Evolutionary conservation across 1,139 yeast species (phyloP).

Genomic region (Zygosaccharomyces pseudobailii): DNA sequence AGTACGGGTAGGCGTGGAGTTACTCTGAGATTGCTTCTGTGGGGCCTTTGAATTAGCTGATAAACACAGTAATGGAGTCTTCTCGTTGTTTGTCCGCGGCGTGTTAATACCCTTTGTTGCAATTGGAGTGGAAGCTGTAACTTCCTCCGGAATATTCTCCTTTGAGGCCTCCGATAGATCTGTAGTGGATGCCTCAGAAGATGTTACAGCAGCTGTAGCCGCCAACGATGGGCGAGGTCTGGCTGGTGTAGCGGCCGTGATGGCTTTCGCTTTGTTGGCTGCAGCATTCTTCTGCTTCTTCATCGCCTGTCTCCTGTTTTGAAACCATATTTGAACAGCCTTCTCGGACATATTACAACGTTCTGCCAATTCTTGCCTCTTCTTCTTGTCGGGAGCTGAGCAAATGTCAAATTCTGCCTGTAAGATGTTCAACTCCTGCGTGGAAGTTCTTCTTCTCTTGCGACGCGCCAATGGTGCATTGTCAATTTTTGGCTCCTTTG

Average conservation of each 20-base stretch:
- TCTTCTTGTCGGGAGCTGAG: conserved; percentile 72
- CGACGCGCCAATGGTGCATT: conserved; percentile 88
- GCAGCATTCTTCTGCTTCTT: conserved; percentile 23
- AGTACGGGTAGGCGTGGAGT: conserved; percentile 8
- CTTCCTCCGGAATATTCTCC: background rate
- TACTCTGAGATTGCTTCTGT: conserved; percentile 1
- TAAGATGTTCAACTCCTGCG: conserved; percentile 72
- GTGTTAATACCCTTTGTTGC: conserved; percentile 7
- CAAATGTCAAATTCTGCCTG: conserved; percentile 74
- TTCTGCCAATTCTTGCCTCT: conserved; percentile 70
- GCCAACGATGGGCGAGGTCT: background rate
- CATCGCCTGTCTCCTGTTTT: conserved; percentile 83
- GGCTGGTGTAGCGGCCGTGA: background rate
- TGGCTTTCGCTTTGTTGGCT: conserved; percentile 2
- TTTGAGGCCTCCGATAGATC: background rate
- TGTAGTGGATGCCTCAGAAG: conserved; percentile 1
- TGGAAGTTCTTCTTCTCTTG: conserved; percentile 91
- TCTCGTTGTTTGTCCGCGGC: conserved; percentile 5
- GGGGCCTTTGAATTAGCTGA: background rate
- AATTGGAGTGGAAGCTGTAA: conserved; percentile 8
- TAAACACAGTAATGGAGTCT: conserved; percentile 1
- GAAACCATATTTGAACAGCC: conserved; percentile 98
- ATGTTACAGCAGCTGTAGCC: background rate
- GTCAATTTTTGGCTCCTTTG: conserved; percentile 80
- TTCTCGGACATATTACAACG: conserved; percentile 90